These are phyloP conservation scores for Nemania serpens DNA, from an alignment of 2,329 filamentous ascomycete genomes.

Conservation along the genomic window DNA sequence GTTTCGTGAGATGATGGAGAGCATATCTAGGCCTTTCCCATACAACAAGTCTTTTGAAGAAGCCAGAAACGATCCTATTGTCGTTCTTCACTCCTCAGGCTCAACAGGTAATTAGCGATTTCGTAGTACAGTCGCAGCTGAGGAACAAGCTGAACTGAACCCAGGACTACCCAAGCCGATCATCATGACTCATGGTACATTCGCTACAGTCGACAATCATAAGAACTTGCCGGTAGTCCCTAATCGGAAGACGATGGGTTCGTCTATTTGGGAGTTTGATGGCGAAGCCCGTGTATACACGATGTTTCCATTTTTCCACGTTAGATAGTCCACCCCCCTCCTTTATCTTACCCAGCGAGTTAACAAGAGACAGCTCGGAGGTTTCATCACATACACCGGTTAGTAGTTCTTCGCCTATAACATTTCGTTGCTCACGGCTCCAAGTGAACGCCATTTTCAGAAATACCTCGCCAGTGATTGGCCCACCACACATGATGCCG, in stretches of 20 bases:
- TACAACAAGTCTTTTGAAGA: conserved; percentile 32
- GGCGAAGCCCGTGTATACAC: conserved; percentile 30
- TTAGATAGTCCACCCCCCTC: conserved; percentile 11
- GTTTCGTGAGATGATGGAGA: conserved; percentile 30
- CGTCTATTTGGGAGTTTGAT: conserved; percentile 27
- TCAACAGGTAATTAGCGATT: conserved; percentile 30
- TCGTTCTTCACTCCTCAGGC: conserved; percentile 36
- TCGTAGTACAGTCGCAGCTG: neutral
- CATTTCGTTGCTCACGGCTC: neutral
- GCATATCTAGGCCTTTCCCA: conserved; percentile 21
- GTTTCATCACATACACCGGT: conserved; percentile 25
- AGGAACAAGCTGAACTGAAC: neutral
- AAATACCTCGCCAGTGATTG: conserved; percentile 27
- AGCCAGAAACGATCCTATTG: conserved; percentile 29
- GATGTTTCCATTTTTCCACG: conserved; percentile 34
- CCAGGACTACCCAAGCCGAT: conserved; percentile 31
- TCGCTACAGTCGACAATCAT: conserved; percentile 27
- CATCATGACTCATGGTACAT: conserved; percentile 30
- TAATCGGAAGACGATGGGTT: conserved; percentile 28
- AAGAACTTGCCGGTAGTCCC: conserved; percentile 23
- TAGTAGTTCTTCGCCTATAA: neutral
- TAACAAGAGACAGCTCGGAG: conserved; percentile 22
- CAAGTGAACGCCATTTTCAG: conserved; percentile 29
- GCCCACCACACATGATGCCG: conserved; percentile 29
- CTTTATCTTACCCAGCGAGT: neutral